Evolutionary conservation across 1,284 basidiomycete genomes (phyloP).

Genomic region (Cryptococcus maquisensis): DNA sequence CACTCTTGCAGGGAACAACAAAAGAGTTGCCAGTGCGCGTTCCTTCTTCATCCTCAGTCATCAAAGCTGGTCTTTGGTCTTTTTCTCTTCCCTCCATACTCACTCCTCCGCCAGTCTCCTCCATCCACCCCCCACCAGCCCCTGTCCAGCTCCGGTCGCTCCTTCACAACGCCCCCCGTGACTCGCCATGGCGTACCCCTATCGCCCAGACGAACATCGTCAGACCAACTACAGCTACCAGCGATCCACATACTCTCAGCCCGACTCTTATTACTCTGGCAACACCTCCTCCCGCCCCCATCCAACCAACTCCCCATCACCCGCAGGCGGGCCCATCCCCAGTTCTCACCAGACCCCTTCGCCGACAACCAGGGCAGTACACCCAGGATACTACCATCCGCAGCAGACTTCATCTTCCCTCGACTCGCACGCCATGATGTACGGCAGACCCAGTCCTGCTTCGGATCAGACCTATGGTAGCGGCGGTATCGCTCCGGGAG

Average conservation of each 20-base stretch:
- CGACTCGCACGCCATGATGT: conserved; percentile 11
- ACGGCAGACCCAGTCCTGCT: conserved; percentile 12
- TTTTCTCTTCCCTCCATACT: no score
- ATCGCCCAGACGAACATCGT: conserved; percentile 5
- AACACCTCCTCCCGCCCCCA: conserved; percentile 13
- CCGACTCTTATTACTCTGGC: conserved; percentile 18
- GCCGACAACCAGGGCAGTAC: not conserved
- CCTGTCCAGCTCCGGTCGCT: no score
- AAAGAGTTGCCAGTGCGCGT: no score
- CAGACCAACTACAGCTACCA: not conserved
- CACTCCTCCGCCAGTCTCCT: no score
- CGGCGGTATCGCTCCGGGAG: conserved; percentile 3
- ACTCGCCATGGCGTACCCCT: conserved; percentile 10
- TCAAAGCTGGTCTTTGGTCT: no score
- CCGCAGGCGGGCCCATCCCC: not conserved
- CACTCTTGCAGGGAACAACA: no score
- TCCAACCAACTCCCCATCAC: conserved; percentile 12
- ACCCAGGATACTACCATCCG: conserved; percentile 8
- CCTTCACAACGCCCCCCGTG: no score
- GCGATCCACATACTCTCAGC: not conserved
- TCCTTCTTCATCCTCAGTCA: no score
- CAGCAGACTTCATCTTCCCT: conserved; percentile 1
- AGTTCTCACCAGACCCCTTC: not conserved
- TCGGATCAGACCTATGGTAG: conserved; percentile 1
- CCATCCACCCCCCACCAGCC: no score